These are phyloP conservation scores for Fusarium coffeatum DNA, from an alignment of 2,329 filamentous ascomycete genomes.

Conservation along the genomic window DNA sequence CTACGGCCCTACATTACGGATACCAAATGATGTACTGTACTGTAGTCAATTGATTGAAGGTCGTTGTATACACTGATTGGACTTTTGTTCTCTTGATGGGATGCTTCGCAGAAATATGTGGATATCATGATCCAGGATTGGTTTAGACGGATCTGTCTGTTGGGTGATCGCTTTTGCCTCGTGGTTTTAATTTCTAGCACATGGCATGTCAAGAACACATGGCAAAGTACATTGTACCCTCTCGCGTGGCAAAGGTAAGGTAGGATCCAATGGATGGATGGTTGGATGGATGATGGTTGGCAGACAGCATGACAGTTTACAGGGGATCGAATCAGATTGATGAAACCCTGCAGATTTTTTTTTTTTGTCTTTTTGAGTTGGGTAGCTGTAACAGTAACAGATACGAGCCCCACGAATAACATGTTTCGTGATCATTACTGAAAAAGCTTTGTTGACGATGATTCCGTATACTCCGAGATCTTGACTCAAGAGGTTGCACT, in stretches of 20 bases:
- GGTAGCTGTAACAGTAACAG: not conserved
- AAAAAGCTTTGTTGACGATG: not conserved
- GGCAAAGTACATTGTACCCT: constrained; percentile 46
- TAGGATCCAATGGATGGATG: not conserved
- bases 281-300: not conserved
- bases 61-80: not conserved
- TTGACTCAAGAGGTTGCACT: not conserved
- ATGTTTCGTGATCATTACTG: constrained; percentile 4
- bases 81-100: constrained; percentile 16
- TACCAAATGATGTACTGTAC: not conserved
- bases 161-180: constrained; percentile 36
- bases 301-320: constrained; percentile 13
- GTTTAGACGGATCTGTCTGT: constrained; percentile 40
- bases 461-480: constrained; percentile 1
- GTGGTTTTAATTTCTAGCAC: constrained; percentile 16
- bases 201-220: constrained; percentile 40
- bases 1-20: not conserved
- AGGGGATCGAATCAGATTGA: constrained; percentile 27
- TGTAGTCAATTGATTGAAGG: not conserved
- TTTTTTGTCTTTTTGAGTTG: constrained; percentile 7
- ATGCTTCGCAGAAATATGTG: constrained; percentile 32
- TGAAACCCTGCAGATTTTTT: constrained; percentile 27
- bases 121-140: constrained; percentile 36
- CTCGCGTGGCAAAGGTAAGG: constrained; percentile 17
- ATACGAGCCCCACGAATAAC: constrained; percentile 2